Conservation (phyloP, 179 eudicot species). For the Gypsophila paniculata region DNA sequence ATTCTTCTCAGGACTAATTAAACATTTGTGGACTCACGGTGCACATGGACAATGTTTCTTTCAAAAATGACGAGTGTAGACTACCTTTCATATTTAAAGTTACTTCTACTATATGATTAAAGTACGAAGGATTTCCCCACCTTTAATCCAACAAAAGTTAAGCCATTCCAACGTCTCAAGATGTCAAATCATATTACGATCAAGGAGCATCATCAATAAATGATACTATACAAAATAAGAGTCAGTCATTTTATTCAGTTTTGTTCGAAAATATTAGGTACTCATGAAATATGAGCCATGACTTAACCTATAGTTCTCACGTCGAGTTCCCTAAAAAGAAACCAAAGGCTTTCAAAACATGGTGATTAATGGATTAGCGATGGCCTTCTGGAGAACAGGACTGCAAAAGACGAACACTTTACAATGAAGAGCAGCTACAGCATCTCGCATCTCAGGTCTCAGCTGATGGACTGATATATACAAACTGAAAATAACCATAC, state of each 20-base stretch:
- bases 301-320: neutral
- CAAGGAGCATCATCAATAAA: neutral
- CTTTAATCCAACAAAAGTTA: neutral
- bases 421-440: neutral
- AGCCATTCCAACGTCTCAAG: neutral
- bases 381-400: neutral
- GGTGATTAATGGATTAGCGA: neutral
- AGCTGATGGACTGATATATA: neutral
- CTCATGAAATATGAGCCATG: neutral
- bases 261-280: neutral
- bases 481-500: neutral
- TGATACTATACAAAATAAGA: neutral
- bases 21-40: neutral
- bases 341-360: neutral
- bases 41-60: neutral
- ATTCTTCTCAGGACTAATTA: neutral
- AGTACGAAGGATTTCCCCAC: neutral
- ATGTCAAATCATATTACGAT: neutral
- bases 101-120: neutral
- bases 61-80: neutral
- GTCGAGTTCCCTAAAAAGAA: neutral
- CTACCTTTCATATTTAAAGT: neutral
- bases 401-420: neutral
- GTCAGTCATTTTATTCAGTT: neutral
- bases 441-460: neutral